Evolutionary conservation across 208 protist species (phyloP).

Genomic region (Leishmania tarentolae): DNA sequence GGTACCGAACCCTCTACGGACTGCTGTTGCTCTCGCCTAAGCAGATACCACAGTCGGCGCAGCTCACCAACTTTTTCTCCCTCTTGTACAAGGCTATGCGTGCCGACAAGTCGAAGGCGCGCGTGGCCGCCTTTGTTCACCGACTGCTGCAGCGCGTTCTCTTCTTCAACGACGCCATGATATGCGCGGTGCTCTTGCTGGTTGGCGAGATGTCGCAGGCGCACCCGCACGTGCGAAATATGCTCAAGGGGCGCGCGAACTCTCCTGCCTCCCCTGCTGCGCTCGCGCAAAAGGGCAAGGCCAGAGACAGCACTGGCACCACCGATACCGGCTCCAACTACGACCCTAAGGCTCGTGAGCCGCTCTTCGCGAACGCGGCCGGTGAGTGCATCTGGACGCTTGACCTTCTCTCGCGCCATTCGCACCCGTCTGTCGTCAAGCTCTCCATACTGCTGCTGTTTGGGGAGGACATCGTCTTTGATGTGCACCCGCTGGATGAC

Average conservation of each 20-base stretch:
- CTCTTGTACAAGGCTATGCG: constrained; percentile 90
- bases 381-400: constrained; percentile 83
- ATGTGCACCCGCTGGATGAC: constrained; percentile 90
- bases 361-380: constrained; percentile 79
- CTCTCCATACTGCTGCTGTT: constrained; percentile 87
- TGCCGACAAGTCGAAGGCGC: constrained; percentile 79
- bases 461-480: constrained; percentile 87
- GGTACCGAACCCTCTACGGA: constrained; percentile 91
- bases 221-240: constrained; percentile 50
- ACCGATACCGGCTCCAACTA: constrained; percentile 37
- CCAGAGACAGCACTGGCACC: neutral
- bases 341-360: constrained; percentile 86
- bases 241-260: constrained; percentile 26
- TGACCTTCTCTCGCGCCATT: constrained; percentile 78
- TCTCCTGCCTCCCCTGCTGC: neutral
- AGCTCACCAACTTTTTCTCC: constrained; percentile 91
- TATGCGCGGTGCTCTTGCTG: constrained; percentile 88
- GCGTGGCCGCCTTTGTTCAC: constrained; percentile 90
- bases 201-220: constrained; percentile 84
- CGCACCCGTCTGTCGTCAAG: constrained; percentile 90
- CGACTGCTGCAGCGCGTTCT: constrained; percentile 87
- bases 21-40: constrained; percentile 88
- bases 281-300: constrained; percentile 1
- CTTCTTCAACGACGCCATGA: constrained; percentile 85
- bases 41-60: constrained; percentile 84